Percentiles rank a stretch among this genome's conserved stretches.
phyloP scores from a whole-genome alignment of 1,284 basidiomycete genomes.

The Sanguinoderma infundibulare region DNA sequence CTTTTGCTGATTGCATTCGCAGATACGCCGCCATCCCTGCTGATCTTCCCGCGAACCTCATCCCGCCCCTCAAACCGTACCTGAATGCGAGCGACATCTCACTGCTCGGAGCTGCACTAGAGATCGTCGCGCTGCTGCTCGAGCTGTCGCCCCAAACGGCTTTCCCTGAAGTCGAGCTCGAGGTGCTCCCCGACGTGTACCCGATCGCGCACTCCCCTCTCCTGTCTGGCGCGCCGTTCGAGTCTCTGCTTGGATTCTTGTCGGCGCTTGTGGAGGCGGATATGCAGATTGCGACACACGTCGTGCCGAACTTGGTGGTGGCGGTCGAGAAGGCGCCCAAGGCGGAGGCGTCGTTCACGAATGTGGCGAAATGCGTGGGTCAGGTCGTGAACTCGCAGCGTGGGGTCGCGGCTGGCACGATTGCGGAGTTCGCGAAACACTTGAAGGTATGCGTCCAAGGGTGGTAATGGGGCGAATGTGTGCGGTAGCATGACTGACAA shows the following conservation, averaged over 20 bases:
- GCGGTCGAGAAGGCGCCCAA: slow-evolving; percentile 62
- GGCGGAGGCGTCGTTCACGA: slow-evolving; percentile 59
- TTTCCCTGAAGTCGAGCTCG: slow-evolving; percentile 74
- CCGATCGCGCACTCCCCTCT: slow-evolving; percentile 78
- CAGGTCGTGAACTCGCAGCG: slow-evolving; percentile 76
- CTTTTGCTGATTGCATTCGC: slow-evolving; percentile 14
- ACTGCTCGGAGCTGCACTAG: slow-evolving; percentile 77
- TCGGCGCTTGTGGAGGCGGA: slow-evolving; percentile 82
- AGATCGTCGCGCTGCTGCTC: slow-evolving; percentile 74
- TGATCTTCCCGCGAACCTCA: slow-evolving; percentile 63
- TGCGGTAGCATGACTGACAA: not conserved
- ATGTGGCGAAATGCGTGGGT: slow-evolving; percentile 85
- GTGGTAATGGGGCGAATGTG: not conserved
- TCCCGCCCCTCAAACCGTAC: slow-evolving; percentile 78
- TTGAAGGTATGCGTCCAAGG: slow-evolving; percentile 68
- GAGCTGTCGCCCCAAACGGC: slow-evolving; percentile 66
- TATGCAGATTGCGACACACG: slow-evolving; percentile 76
- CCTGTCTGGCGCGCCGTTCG: slow-evolving; percentile 74
- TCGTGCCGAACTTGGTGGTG: slow-evolving; percentile 73
- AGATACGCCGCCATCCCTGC: slow-evolving; percentile 73
- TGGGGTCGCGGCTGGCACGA: slow-evolving; percentile 75
- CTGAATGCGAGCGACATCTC: slow-evolving; percentile 76
- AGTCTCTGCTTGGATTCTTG: slow-evolving; percentile 84
- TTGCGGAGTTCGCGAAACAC: slow-evolving; percentile 80
- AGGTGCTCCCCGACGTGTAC: slow-evolving; percentile 74